Conservation (phyloP, 2,329 filamentous ascomycete species). For the Aspergillus fructus region DNA sequence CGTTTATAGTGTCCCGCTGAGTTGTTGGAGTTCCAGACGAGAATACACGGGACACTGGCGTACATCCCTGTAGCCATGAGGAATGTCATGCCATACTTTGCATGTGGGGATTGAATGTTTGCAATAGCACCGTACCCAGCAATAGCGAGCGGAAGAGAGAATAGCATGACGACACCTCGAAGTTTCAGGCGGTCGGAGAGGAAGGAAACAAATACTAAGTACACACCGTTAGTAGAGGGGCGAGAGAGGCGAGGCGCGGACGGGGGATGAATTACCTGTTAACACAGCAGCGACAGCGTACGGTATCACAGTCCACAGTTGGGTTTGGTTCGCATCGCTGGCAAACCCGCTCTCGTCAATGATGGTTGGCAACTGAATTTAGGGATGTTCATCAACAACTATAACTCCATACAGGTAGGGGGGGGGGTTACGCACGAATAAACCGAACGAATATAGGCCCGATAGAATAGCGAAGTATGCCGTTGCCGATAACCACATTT, state of each 20-base stretch:
- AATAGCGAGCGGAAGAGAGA: slow-evolving; percentile 63
- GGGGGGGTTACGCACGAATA: slow-evolving; percentile 52
- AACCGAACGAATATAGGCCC: slow-evolving; percentile 62
- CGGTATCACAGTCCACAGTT: slow-evolving; percentile 64
- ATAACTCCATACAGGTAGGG: no score
- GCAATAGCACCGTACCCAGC: slow-evolving; percentile 65
- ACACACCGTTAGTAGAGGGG: not conserved
- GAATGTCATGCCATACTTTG: slow-evolving; percentile 66
- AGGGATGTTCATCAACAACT: not conserved
- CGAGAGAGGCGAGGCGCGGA: slow-evolving; percentile 7
- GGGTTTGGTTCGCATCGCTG: slow-evolving; percentile 56
- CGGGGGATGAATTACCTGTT: slow-evolving; percentile 41
- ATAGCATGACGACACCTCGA: slow-evolving; percentile 62
- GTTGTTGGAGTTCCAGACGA: slow-evolving; percentile 69
- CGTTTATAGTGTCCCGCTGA: slow-evolving; percentile 69
- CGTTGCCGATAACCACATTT: slow-evolving; percentile 63
- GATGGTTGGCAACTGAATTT: slow-evolving; percentile 59
- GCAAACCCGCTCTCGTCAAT: slow-evolving; percentile 58
- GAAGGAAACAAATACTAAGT: slow-evolving; percentile 45
- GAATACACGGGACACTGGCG: slow-evolving; percentile 60
- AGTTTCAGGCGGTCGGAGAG: slow-evolving; percentile 61
- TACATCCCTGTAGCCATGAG: slow-evolving; percentile 67
- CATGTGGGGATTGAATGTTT: slow-evolving; percentile 51
- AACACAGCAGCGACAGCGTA: slow-evolving; percentile 61
- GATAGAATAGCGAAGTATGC: slow-evolving; percentile 61